Evolutionary conservation across 2,329 filamentous ascomycete species (phyloP), one percentile per base, ranked within the genome.

Genomic region (Plectosphaerella cucumerina): DNA sequence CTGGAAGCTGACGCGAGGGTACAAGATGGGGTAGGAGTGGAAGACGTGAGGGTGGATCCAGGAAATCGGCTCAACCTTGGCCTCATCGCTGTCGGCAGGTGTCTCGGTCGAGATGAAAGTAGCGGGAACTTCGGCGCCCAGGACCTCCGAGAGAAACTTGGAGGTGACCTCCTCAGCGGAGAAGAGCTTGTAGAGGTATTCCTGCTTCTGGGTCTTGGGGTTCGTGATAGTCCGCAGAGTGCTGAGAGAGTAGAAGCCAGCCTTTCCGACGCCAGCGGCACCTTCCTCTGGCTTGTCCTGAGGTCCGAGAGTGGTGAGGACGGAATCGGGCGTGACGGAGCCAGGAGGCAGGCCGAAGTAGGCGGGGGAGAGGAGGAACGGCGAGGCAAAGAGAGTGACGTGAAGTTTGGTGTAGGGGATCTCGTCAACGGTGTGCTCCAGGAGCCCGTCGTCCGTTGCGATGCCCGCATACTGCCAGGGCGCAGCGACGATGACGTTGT

Each of bases 341-440:
- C 70, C 76, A 0, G 77, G 65, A 2, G 74, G 62, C 2, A 95
- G 75, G 50, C 82, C 81, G 74, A 97, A 97, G 64, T 84, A 91
- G 3, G 66, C 66, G 0, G 87, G 79, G 18, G 81, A 85, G n/a
- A 96, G 78, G n/a, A 72, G 77, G 59, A 85, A 81, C 0, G 89
- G 84, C 0, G 90, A 89, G 0, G 92, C 78, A 61, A 99, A 93
- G 1, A 97, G 81, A 0, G 93, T 97, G 48, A 97, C 93, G 62
- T 97, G 87, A 1, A 97, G 78, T 45, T 81, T 80, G 3, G 90
- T 89, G 65, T 97, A 99, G 0, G 90, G 88, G n/a, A 97, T 85
- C 44, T 80, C 67, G 57, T 94, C 87, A 2, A 95, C 90, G 4
- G 71, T 67, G 31, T 79, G 74, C 49, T 89, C 86, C 15, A 92